These are phyloP conservation scores for Alternaria sp. DNA, from an alignment of 2,329 filamentous ascomycete species.

Conservation along the genomic window DNA sequence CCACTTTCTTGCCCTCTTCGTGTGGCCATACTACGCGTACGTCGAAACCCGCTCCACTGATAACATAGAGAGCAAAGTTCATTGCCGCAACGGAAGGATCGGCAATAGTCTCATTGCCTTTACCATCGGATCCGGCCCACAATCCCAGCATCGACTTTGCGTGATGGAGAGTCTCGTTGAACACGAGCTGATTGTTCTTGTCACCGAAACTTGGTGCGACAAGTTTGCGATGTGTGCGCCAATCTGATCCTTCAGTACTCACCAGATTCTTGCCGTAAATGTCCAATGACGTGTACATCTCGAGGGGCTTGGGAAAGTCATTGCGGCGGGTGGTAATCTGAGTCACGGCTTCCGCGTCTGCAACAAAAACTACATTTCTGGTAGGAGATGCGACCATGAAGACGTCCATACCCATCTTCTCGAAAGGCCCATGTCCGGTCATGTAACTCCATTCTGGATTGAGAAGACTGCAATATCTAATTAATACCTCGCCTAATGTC, in stretches of 20 bases:
- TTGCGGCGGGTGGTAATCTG: conserved; percentile 71
- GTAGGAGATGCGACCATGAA: conserved; percentile 69
- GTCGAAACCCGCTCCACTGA: conserved; percentile 75
- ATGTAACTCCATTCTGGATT: conserved; percentile 66
- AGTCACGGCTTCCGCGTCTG: conserved; percentile 68
- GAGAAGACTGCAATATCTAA: conserved; percentile 53
- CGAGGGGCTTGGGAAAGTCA: conserved; percentile 72
- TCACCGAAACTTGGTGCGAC: conserved; percentile 77
- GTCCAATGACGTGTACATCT: conserved; percentile 65
- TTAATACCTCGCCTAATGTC: conserved; percentile 1
- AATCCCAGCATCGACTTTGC: conserved; percentile 50
- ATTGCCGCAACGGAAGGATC: conserved; percentile 70
- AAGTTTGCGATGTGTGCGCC: conserved; percentile 76
- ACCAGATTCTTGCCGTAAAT: conserved; percentile 76
- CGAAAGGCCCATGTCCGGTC: conserved; percentile 64
- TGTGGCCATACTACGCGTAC: conserved; percentile 64
- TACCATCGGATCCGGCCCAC: conserved; percentile 37
- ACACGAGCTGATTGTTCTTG: conserved; percentile 73
- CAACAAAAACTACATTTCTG: conserved; percentile 61
- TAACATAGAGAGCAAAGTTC: conserved; percentile 64
- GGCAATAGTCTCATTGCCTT: conserved; percentile 55
- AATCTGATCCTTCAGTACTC: conserved; percentile 70
- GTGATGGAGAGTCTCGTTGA: conserved; percentile 68
- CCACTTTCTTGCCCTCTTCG: conserved; percentile 55
- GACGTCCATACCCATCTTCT: conserved; percentile 63